Conservation (phyloP, 2,329 filamentous ascomycete genomes). For the Sporothrix luriei region DNA sequence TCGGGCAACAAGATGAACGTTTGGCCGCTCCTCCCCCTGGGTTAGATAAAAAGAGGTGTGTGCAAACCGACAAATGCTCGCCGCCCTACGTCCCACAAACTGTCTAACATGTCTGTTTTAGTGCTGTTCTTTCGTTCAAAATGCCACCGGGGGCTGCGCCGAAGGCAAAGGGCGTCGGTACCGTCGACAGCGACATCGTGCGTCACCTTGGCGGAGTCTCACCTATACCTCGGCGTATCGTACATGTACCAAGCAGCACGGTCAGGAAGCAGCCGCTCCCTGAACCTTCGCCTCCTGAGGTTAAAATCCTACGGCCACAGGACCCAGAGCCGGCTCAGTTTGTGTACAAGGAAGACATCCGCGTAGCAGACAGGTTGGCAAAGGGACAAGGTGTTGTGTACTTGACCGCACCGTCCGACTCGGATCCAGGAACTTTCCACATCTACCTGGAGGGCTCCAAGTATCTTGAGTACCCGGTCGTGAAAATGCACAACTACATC, state of each 20-base stretch:
- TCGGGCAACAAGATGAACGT: not conserved
- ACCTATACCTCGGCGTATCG: not conserved
- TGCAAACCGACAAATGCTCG: not conserved
- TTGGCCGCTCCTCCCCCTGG: not conserved
- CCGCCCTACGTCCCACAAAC: too few species aligned
- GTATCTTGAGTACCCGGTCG: conserved; percentile 34
- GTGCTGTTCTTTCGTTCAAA: not conserved
- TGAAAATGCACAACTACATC: conserved; percentile 36
- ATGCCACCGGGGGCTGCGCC: not conserved
- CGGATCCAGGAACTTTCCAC: conserved; percentile 26
- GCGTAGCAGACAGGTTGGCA: conserved; percentile 31
- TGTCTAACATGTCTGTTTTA: not conserved
- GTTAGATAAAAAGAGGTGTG: not conserved
- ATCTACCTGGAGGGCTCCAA: conserved; percentile 32
- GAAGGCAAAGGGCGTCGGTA: not conserved
- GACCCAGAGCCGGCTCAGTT: conserved; percentile 8
- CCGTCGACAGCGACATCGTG: not conserved
- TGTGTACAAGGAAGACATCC: conserved; percentile 30
- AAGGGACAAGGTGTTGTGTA: conserved; percentile 31
- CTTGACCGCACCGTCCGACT: conserved; percentile 21
- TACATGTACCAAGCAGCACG: not conserved
- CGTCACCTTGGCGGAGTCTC: not conserved
- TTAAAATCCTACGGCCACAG: not conserved
- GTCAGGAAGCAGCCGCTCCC: not conserved
- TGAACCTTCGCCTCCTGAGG: not conserved